Conservation (phyloP, 495 filamentous ascomycete genomes). For the Xylaria bambusicola region DNA sequence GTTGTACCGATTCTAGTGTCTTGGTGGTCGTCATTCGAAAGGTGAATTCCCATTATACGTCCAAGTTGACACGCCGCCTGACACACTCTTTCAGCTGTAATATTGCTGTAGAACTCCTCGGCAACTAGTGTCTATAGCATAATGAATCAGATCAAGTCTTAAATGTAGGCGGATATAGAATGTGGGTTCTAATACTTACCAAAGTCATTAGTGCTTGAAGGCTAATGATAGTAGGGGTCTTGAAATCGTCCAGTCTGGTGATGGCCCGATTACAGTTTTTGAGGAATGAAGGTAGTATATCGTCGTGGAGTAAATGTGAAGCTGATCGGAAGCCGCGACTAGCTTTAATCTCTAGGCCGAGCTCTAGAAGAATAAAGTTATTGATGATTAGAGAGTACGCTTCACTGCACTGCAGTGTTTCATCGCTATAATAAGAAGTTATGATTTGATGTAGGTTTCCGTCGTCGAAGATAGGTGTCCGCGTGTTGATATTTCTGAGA, state of each 20-base stretch:
- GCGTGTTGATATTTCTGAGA: constrained; percentile 19
- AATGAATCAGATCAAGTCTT: neutral
- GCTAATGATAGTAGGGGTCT: constrained; percentile 12
- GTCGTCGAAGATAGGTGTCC: constrained; percentile 24
- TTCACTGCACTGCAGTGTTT: neutral
- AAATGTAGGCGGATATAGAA: neutral
- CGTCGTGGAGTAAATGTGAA: constrained; percentile 13
- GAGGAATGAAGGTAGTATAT: constrained; percentile 24
- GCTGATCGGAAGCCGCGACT: constrained; percentile 11
- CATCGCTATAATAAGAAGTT: constrained; percentile 15
- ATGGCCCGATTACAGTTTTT: constrained; percentile 24
- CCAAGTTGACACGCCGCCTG: constrained; percentile 24
- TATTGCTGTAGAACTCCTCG: constrained; percentile 20
- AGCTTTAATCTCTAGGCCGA: constrained; percentile 21
- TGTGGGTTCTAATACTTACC: constrained; percentile 10
- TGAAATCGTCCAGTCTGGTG: constrained; percentile 14
- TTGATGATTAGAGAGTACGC: constrained; percentile 24
- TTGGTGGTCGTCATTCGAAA: neutral
- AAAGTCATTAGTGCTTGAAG: constrained; percentile 20
- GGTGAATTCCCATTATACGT: constrained; percentile 19
- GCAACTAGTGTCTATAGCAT: constrained; percentile 11
- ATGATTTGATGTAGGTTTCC: constrained; percentile 10
- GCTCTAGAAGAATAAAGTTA: constrained; percentile 20
- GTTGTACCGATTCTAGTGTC: neutral
- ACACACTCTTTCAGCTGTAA: constrained; percentile 17